Base-by-base conservation (phyloP, 148 eudicot species). In the Silene uniflora region DNA sequence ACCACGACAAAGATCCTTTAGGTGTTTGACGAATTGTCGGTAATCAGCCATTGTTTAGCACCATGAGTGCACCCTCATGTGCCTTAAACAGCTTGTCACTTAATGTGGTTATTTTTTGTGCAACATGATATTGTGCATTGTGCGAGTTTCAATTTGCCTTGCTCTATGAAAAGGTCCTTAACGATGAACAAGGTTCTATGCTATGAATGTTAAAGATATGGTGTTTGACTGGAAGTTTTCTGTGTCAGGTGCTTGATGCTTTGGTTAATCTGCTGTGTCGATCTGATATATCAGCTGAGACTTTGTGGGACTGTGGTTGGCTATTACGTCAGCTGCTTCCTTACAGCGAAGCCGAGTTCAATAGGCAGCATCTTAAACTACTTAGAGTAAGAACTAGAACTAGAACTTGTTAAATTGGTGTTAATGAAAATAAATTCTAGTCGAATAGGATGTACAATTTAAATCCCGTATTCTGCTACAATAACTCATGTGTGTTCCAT, bases 261-360 rank as follows among this genome's bases (percentile, higher is more conserved):
- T 81, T 95, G 90, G 92, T 95, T 74, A 89, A 87, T 78, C 98
- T 95, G 76, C 85, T 95, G 77, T 87, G 93, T 85, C 83, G 98
- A 83, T 85, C 96, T 75, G 88, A 90, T 82, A 79, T 92, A 62
- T 90, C 98, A 67, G 89, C 97, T 56, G 96, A 86, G 47, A 86
- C 96, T 63, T 79, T 95, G 81, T 95, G 97, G 96, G 87, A 92
- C 81, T 93, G 97, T 75, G 97, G 97, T 76, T 95, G 98, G 96
- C 98, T 95, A 86, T 84, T 95, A 83, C 89, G 96, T 22, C 98
- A 95, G 81, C 86, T 95, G 90, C 93, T 95, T 77, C 98, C 98
- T 80, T 86, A 92, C 66, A 90, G 90, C 19, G 88, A 92, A 81
- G 84, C 85, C 11, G 96, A 95, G 82, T 88, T 95, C 68, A 95